Conservation (phyloP, 2,329 filamentous ascomycete genomes). For the Curvularia hawaiiensis region DNA sequence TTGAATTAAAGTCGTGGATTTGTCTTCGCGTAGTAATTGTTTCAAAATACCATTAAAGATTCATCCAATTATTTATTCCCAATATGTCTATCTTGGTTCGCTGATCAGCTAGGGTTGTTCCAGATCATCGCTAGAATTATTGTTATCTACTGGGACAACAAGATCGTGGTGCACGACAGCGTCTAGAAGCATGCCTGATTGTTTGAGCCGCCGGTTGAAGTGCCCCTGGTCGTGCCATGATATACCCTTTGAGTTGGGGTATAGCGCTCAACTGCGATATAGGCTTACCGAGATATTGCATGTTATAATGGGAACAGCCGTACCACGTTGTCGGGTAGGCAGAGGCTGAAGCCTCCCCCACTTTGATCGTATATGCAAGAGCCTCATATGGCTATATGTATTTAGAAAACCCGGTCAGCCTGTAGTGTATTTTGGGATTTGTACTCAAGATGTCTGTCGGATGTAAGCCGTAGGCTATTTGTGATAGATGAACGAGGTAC, state of each 20-base stretch:
- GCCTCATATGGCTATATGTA: background rate
- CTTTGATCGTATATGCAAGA: background rate
- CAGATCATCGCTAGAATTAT: background rate
- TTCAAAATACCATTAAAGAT: background rate
- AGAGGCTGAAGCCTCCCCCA: background rate
- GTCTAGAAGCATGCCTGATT: background rate
- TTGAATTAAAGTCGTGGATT: constrained; percentile 50
- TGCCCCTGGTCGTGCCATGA: background rate
- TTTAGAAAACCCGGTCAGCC: background rate
- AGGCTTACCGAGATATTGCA: background rate
- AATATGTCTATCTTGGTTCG: background rate
- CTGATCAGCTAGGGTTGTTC: background rate
- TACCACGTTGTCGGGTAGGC: background rate
- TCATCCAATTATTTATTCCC: background rate
- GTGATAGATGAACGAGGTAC: background rate
- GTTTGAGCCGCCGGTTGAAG: constrained; percentile 1
- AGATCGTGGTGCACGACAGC: background rate
- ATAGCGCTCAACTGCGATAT: background rate
- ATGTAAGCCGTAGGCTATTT: background rate
- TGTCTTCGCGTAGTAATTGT: background rate
- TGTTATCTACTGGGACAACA: background rate
- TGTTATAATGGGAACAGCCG: background rate
- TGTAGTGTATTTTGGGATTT: background rate
- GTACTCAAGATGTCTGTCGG: background rate
- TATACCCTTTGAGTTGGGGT: background rate